Evolutionary conservation across 495 filamentous ascomycete species (phyloP).

Genomic region (Penicillium malachiteum): DNA sequence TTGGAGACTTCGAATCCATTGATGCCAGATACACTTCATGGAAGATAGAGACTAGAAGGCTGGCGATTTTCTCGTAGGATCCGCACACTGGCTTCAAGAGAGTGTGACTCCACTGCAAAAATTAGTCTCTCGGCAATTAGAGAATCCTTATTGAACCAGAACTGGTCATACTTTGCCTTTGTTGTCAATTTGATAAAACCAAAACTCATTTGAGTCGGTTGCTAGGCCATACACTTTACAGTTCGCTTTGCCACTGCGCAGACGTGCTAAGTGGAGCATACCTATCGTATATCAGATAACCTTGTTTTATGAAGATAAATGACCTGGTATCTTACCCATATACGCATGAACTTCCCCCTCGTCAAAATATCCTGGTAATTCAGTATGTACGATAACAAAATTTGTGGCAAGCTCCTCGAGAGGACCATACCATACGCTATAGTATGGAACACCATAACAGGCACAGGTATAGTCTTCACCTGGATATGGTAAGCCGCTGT

Average conservation of each 20-base stretch:
- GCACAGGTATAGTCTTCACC: neutral
- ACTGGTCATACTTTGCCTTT: conserved; percentile 2
- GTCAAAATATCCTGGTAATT: conserved; percentile 3
- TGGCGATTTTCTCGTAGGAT: conserved; percentile 1
- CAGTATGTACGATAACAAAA: conserved; percentile 6
- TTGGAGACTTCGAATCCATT: neutral
- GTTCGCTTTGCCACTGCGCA: neutral
- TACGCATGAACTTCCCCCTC: neutral
- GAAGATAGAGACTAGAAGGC: conserved; percentile 5
- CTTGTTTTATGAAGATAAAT: neutral
- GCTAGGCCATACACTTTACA: conserved; percentile 6
- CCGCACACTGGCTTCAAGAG: neutral
- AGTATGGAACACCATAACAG: conserved; percentile 1
- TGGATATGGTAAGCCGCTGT: neutral
- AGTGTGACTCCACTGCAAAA: conserved; percentile 2
- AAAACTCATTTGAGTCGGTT: conserved; percentile 7
- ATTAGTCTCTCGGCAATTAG: neutral
- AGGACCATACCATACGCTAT: conserved; percentile 5
- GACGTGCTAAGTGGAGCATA: conserved; percentile 8
- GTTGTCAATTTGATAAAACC: conserved; percentile 10
- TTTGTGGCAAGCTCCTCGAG: conserved; percentile 1
- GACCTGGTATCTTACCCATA: conserved; percentile 1
- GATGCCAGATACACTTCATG: neutral
- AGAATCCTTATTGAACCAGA: neutral
- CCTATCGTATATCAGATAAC: neutral